These are phyloP conservation scores for Meyerozyma sp. DNA, from an alignment of 1,139 yeast species.

Conservation along the genomic window DNA sequence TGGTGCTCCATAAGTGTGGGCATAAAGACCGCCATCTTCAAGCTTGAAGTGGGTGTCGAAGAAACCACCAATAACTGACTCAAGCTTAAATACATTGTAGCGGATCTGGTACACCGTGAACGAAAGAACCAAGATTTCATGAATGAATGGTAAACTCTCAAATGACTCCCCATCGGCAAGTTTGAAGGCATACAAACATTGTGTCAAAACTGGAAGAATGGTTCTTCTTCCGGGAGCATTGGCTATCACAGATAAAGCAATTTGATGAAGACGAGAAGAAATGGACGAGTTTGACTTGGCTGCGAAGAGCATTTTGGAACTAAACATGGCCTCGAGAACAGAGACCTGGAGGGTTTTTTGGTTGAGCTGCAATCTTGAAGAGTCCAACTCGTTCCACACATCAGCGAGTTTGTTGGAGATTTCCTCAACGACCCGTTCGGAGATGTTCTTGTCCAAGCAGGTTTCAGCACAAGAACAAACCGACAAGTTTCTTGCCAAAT, in stretches of 20 bases:
- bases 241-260: conserved; percentile 41
- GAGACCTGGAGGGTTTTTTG: conserved; percentile 59
- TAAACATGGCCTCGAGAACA: conserved; percentile 44
- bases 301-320: conserved; percentile 14
- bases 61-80: conserved; percentile 47
- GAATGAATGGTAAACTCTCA: conserved; percentile 47
- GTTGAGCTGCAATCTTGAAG: conserved; percentile 58
- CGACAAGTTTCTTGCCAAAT: neutral
- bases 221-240: conserved; percentile 64
- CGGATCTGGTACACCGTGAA: conserved; percentile 50
- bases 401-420: conserved; percentile 28
- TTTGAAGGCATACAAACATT: conserved; percentile 38
- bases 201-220: conserved; percentile 56
- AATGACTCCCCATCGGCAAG: conserved; percentile 21
- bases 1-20: conserved; percentile 49
- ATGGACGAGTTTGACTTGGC: conserved; percentile 18
- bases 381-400: conserved; percentile 57
- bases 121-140: conserved; percentile 43
- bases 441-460: neutral
- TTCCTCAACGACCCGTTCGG: conserved; percentile 2
- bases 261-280: conserved; percentile 23
- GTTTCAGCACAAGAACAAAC: neutral
- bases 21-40: conserved; percentile 34
- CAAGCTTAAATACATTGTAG: conserved; percentile 55
- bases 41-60: conserved; percentile 35